Evolutionary conservation across 352 stramenopile genomes (phyloP), one percentile per base, ranked within the genome.

Genomic region (Phytophthora nicotianae): DNA sequence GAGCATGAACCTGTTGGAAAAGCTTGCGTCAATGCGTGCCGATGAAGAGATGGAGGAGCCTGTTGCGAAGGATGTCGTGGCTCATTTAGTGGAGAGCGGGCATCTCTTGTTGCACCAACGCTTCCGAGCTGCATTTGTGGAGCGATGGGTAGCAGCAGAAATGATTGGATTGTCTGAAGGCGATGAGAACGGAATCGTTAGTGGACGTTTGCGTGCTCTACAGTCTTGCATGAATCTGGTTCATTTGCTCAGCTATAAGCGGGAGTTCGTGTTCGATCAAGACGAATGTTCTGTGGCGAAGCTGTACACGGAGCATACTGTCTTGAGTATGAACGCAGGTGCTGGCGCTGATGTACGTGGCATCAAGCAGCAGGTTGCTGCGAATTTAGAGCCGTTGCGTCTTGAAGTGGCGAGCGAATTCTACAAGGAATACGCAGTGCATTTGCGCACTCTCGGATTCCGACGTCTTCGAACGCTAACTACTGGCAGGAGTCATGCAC

Each of bases 201-300:
- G 75, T 13, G 72, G 58, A 51, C 69, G 85, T 58, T 62, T 91
- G 62, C 58, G 74, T 9, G 73, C 77, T 5, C 70, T 85, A 16
- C 83, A 91, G 60, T 88, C 83, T 23, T 90, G 83, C 33, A 91
- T 95, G 86, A 80, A 94, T 65, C 58, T 96, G 35, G 74, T 95
- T 23, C 90, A 94, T 24, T 61, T 96, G 24, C 59, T 96, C 5
- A 90, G 83, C 48, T 96, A 95, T 77, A 93, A 96, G 66, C 77
- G 89, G 26, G 74, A 91, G 45, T 92, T 96, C 73, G 85, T 96
- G 16, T 94, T 96, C 40, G 53, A 71, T 37, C 75, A 75, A 24
- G 82, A 93, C 7, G 84, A 91, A 45, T 77, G 76, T 33, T 71
- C 72, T 7, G 77, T 96, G 20, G 84, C 86, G 2, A 91, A 90